A percentile compares a stretch with the other conserved stretches of the same genome.
Conservation (phyloP, 2,329 filamentous ascomycete species). For the Botrytis cinerea region DNA sequence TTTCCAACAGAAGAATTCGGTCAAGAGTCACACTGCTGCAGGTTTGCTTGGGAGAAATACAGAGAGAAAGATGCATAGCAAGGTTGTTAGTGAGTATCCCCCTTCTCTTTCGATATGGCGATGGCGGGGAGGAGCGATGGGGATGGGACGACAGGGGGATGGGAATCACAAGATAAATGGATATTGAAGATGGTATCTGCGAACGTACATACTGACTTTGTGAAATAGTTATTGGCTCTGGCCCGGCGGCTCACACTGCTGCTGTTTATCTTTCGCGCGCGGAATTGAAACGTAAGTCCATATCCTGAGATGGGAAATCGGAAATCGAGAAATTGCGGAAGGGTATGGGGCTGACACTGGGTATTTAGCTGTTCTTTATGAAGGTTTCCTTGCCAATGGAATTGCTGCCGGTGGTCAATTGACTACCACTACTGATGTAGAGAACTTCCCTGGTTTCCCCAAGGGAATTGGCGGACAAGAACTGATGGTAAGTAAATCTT, state of each 20-base stretch:
- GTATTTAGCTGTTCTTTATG: conserved; percentile 75
- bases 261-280: conserved; percentile 95
- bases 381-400: conserved; percentile 96
- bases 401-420: conserved; percentile 95
- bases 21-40: conserved; percentile 33
- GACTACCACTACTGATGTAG: conserved; percentile 96
- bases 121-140: neutral
- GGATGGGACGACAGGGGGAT: neutral
- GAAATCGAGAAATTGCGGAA: conserved; percentile 38
- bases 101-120: neutral
- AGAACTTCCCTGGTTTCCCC: conserved; percentile 97
- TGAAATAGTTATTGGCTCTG: conserved; percentile 78
- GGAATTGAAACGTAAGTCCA: conserved; percentile 70
- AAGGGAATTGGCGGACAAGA: conserved; percentile 82
- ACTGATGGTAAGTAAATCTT: conserved; percentile 63
- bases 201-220: conserved; percentile 25
- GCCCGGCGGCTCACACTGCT: conserved; percentile 95
- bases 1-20: conserved; percentile 57
- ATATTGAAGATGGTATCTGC: neutral
- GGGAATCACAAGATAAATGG: neutral
- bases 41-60: conserved; percentile 37
- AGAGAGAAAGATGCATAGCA: conserved; percentile 78
- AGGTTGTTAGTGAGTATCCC: conserved; percentile 75
- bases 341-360: neutral
- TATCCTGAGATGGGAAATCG: neutral